A percentile compares a stretch with the other conserved stretches of the same genome.
These are phyloP conservation scores for Boletellus ananas DNA, from an alignment of 768 basidiomycete species.

Conservation along the genomic window DNA sequence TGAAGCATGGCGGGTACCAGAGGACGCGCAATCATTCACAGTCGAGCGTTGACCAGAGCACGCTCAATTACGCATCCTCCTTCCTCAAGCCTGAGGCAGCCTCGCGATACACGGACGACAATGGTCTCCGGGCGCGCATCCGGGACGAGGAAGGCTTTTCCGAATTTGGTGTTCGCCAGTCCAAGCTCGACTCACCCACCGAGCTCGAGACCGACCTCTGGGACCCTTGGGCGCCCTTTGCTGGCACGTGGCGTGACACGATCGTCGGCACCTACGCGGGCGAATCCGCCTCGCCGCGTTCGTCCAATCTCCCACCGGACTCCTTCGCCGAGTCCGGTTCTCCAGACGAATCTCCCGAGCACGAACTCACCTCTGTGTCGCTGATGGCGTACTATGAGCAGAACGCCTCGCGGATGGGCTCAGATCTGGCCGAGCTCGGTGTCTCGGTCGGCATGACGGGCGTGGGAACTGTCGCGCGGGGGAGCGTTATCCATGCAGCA, in stretches of 20 bases:
- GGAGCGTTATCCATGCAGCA: conserved; percentile 25
- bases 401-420: conserved; percentile 8
- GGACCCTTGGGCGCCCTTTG: conserved; percentile 25
- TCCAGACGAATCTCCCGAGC: conserved; percentile 27
- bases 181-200: conserved; percentile 4
- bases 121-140: conserved; percentile 23
- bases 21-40: conserved; percentile 32
- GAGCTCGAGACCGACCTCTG: conserved; percentile 6
- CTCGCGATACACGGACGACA: conserved; percentile 34
- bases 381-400: conserved; percentile 29
- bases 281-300: conserved; percentile 8
- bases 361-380: conserved; percentile 29
- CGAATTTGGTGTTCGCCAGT: conserved; percentile 12
- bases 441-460: conserved; percentile 39
- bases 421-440: conserved; percentile 22
- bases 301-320: conserved; percentile 7
- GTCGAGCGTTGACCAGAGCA: conserved; percentile 27
- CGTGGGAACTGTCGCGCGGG: conserved; percentile 40
- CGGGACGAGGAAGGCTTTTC: conserved; percentile 7
- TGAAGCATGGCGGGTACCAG: conserved; percentile 30
- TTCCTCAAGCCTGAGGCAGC: no score
- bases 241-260: conserved; percentile 27
- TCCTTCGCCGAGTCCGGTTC: conserved; percentile 1
- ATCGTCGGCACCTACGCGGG: conserved; percentile 26
- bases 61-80: conserved; percentile 27